phyloP scores from a whole-genome alignment of 129 eudicot species.

The Tanacetum coccineum region DNA sequence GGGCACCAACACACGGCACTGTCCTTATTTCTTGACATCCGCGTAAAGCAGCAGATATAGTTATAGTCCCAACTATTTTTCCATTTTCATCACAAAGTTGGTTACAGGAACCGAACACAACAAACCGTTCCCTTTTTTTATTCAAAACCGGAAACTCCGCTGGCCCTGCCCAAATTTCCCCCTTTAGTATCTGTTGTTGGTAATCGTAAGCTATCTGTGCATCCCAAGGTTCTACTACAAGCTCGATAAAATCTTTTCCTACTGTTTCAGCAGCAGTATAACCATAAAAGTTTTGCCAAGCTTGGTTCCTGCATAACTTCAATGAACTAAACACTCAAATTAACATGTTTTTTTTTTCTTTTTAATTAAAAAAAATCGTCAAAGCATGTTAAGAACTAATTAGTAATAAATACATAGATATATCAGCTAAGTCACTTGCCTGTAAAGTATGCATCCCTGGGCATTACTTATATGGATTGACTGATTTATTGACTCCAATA shows the following conservation, averaged over 20 bases:
- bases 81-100: conserved; percentile 80
- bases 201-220: too few relatives aligned
- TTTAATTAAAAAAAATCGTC: too few relatives aligned
- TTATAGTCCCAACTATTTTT: conserved; percentile 53
- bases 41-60: conserved; percentile 63
- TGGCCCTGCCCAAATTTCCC: conserved; percentile 74
- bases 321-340: too few relatives aligned
- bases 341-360: too few relatives aligned
- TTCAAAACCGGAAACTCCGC: conserved; percentile 56
- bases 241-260: too few relatives aligned
- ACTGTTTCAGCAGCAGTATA: too few relatives aligned
- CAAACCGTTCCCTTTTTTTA: conserved; percentile 53
- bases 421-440: conserved; percentile 37
- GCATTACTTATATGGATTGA: conserved; percentile 60
- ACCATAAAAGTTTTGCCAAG: too few relatives aligned
- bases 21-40: conserved; percentile 45
- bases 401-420: too few relatives aligned
- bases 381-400: too few relatives aligned
- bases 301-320: too few relatives aligned
- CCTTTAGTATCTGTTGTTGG: conserved; percentile 6
- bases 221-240: too few relatives aligned
- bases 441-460: conserved; percentile 48
- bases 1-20: conserved; percentile 28
- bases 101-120: conserved; percentile 44
- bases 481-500: conserved; percentile 79